Base-by-base conservation (phyloP, 225 moss, liverwort and hornwort species). In the Marchantia polymorpha region DNA sequence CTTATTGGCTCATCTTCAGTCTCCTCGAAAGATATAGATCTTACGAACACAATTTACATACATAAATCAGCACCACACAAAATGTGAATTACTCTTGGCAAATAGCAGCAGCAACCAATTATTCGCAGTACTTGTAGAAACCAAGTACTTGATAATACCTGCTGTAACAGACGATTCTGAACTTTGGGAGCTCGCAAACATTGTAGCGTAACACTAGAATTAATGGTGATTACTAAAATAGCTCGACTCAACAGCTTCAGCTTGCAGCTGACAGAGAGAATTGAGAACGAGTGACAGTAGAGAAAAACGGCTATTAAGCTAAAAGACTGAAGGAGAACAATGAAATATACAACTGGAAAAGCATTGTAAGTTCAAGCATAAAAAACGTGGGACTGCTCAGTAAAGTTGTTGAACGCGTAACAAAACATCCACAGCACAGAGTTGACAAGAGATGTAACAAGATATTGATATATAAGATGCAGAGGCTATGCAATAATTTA, bases 21-120 rank as follows among this genome's bases (percentile, higher is more conserved):
- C 65, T 67, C 64, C 20, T 83, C 78, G 58, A 86, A 86, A 2
- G 86, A 54, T 22, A 86, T 86, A 16, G 26, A 51, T 69, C 86
- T 86, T 52, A 20, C 52, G 19, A 17, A 64, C 27, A 61, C 15
- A 81, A 23, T 76, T 47, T 10, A 7, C 0, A 53, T 30, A 19
- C 60, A 72, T 48, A 10, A 22, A 17, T 78, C 50, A 65, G 23
- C 13, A 16, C 47, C 13, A 51, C 7, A n/a, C 13, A 22, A 27
- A 23, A 0, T 60, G 12, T 59, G 39, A 39, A 39, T 16, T 7
- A 0, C 2, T n/a, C 50, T 20, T 10, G 39, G 39, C 39, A 39
- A 39, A 39, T 39, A 5, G 39, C n/a, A n/a, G n/a, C n/a, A n/a
- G n/a, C n/a, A n/a, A n/a, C n/a, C n/a, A n/a, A n/a, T n/a, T n/a